Evolutionary conservation across 495 filamentous ascomycete species (phyloP).

Genomic region (Neurospora cerealis): DNA sequence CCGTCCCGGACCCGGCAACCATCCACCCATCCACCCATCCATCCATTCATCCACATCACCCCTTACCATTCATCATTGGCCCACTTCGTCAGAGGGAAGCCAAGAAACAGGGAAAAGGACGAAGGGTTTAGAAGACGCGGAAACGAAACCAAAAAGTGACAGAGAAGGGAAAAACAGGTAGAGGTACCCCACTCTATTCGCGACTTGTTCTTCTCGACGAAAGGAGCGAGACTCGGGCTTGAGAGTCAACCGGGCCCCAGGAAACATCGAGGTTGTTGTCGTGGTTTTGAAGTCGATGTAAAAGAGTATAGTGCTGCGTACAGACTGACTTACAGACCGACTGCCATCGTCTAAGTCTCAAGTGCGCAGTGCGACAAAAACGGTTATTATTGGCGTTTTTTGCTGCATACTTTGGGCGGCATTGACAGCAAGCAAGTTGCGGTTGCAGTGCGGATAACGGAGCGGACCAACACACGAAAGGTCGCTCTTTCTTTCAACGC

Average conservation of each 20-base stretch:
- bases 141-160: neutral
- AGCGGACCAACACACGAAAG: neutral
- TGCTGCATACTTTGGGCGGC: neutral
- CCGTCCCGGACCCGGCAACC: neutral
- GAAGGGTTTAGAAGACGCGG: neutral
- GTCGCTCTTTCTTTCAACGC: neutral
- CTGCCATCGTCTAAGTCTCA: neutral
- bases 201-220: neutral
- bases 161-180: neutral
- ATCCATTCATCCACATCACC: neutral
- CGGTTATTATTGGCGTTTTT: neutral
- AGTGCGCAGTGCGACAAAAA: neutral
- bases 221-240: neutral
- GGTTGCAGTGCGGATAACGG: neutral
- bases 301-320: neutral
- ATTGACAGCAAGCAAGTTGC: neutral
- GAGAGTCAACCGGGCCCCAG: neutral
- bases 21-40: neutral
- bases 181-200: neutral
- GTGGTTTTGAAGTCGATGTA: neutral
- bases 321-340: neutral
- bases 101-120: conserved; percentile 1
- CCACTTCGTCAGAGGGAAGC: neutral
- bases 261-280: neutral
- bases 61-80: neutral